Conservation (phyloP, 2,329 filamentous ascomycete species). For the Aureobasidium sp. region DNA sequence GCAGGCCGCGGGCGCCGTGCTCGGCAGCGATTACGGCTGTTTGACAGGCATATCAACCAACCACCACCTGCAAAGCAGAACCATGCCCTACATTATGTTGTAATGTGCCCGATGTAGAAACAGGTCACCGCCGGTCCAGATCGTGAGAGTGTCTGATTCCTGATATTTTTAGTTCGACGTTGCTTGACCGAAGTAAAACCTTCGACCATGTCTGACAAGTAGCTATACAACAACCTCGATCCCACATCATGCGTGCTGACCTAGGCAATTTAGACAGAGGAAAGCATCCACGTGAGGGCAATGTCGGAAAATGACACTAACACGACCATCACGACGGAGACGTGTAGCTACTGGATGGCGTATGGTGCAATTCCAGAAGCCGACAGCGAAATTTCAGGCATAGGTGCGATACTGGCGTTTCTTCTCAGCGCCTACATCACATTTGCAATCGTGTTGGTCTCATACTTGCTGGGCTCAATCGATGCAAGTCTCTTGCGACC, state of each 20-base stretch:
- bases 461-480: slow-evolving; percentile 15
- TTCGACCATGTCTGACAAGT: neutral
- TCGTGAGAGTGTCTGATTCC: neutral
- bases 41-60: neutral
- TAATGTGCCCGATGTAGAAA: neutral
- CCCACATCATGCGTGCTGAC: neutral
- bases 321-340: neutral
- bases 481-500: neutral
- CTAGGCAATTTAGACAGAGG: too few relatives aligned
- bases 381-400: slow-evolving; percentile 21
- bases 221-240: neutral
- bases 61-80: neutral
- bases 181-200: slow-evolving; percentile 1
- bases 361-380: slow-evolving; percentile 14
- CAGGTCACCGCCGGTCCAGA: neutral
- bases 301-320: neutral
- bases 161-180: neutral
- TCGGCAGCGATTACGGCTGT: neutral
- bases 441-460: slow-evolving; percentile 17
- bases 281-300: neutral
- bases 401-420: slow-evolving; percentile 21
- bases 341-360: neutral
- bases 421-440: slow-evolving; percentile 21
- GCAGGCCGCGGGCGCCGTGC: neutral
- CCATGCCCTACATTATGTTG: neutral